A percentile compares a stretch with the other conserved stretches of the same genome.
These are phyloP conservation scores for Corchorus capsularis DNA, from an alignment of 345 rosid species.

Conservation along the genomic window DNA sequence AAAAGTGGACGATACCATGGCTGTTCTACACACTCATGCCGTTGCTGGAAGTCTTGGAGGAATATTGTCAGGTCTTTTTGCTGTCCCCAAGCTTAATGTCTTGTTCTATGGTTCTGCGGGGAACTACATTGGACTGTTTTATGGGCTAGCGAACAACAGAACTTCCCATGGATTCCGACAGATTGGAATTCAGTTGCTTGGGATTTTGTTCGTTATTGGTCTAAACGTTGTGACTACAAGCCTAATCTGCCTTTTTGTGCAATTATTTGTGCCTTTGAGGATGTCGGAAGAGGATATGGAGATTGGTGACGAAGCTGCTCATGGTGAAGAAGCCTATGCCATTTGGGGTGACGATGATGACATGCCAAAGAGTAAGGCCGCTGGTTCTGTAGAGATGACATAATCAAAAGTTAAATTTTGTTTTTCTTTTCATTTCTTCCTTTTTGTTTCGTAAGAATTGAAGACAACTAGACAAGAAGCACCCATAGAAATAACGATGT, in stretches of 20 bases:
- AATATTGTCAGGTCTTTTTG: conserved; percentile 37
- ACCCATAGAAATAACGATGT: too few relatives aligned
- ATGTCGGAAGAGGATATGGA: conserved; percentile 53
- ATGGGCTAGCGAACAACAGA: conserved; percentile 24
- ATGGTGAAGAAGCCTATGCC: conserved; percentile 58
- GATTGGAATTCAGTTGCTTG: conserved; percentile 29
- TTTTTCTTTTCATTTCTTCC: neutral
- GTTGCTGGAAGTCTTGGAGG: conserved; percentile 47
- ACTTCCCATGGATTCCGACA: conserved; percentile 21
- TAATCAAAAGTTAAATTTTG: neutral
- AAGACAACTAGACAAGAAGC: too few relatives aligned
- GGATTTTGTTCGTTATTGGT: conserved; percentile 30
- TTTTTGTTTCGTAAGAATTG: too few relatives aligned
- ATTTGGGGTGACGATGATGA: conserved; percentile 35
- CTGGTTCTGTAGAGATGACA: conserved; percentile 2
- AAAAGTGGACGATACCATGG: conserved; percentile 47
- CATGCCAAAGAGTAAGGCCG: neutral
- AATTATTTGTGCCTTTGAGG: conserved; percentile 33
- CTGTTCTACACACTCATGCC: conserved; percentile 47
- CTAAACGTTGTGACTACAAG: conserved; percentile 36
- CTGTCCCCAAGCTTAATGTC: conserved; percentile 40
- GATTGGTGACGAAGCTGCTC: conserved; percentile 52
- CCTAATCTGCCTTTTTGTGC: conserved; percentile 34
- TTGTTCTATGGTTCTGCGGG: conserved; percentile 24
- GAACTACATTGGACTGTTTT: conserved; percentile 27